A percentile compares a stretch with the other conserved stretches of the same genome.
These are phyloP conservation scores for Torulaspora indica DNA, from an alignment of 805 yeast species.

Conservation along the genomic window DNA sequence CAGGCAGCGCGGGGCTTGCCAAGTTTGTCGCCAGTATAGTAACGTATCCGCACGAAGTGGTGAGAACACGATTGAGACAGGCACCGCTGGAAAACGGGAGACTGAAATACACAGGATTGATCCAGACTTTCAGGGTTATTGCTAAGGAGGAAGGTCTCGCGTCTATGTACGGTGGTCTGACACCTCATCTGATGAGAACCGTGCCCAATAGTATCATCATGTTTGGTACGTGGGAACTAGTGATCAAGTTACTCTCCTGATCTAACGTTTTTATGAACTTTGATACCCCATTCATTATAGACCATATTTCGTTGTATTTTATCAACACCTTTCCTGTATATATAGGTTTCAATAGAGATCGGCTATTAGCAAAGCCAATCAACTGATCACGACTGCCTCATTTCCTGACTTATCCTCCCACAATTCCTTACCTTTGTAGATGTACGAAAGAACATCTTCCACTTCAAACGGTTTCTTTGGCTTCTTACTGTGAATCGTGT, in stretches of 20 bases:
- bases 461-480: constrained; percentile 34
- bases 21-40: constrained; percentile 87
- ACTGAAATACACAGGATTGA: constrained; percentile 82
- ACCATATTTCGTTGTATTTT: constrained; percentile 1
- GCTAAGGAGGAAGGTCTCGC: constrained; percentile 87
- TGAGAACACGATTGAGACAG: constrained; percentile 91
- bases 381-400: constrained; percentile 9
- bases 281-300: constrained; percentile 5
- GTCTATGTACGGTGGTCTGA: constrained; percentile 94
- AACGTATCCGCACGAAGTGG: constrained; percentile 96
- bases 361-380: not conserved
- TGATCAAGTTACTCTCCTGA: constrained; percentile 52
- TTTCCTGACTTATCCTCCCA: not conserved
- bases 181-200: constrained; percentile 93
- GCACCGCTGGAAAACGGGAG: constrained; percentile 79
- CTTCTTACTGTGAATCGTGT: constrained; percentile 21
- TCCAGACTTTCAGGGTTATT: constrained; percentile 82
- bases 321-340: constrained; percentile 4
- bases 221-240: constrained; percentile 98
- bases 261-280: not conserved
- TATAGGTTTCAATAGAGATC: not conserved
- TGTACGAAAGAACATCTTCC: constrained; percentile 41
- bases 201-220: constrained; percentile 97
- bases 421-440: constrained; percentile 41
- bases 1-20: constrained; percentile 97